Conservation (phyloP, 1,139 yeast species). For the Citeromyces siamensis region DNA sequence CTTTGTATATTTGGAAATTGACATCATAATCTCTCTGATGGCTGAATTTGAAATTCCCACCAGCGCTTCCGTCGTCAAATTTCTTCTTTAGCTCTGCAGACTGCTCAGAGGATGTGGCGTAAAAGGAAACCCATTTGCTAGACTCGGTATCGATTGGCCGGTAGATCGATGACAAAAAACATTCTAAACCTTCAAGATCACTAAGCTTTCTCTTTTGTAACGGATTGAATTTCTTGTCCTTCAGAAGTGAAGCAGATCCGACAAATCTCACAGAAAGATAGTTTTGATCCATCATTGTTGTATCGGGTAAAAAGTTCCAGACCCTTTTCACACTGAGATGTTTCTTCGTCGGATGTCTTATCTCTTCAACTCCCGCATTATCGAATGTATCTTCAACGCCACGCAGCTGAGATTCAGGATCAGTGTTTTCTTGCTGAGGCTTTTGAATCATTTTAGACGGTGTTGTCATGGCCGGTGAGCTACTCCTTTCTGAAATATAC, state of each 20-base stretch:
- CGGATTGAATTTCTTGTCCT: constrained; percentile 17
- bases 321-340: constrained; percentile 62
- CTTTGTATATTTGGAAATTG: constrained; percentile 36
- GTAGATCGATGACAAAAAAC: constrained; percentile 53
- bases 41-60: constrained; percentile 30
- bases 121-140: constrained; percentile 78
- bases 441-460: constrained; percentile 9
- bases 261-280: constrained; percentile 62
- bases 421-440: constrained; percentile 23
- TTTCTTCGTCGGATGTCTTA: constrained; percentile 73
- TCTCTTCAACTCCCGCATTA: constrained; percentile 27
- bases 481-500: constrained; percentile 44
- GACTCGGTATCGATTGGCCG: constrained; percentile 64
- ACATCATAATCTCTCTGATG: constrained; percentile 77
- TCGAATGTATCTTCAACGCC: constrained; percentile 74
- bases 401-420: constrained; percentile 51
- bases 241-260: constrained; percentile 61
- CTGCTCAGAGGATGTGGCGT: constrained; percentile 32
- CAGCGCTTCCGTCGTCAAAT: constrained; percentile 32
- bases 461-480: constrained; percentile 5
- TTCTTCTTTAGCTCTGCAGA: constrained; percentile 32
- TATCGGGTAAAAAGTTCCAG: constrained; percentile 82
- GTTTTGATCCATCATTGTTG: constrained; percentile 73
- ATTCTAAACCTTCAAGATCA: constrained; percentile 28
- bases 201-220: constrained; percentile 17